phyloP scores from a whole-genome alignment of 352 stramenopile species.

The Phytopythium kandeliae region DNA sequence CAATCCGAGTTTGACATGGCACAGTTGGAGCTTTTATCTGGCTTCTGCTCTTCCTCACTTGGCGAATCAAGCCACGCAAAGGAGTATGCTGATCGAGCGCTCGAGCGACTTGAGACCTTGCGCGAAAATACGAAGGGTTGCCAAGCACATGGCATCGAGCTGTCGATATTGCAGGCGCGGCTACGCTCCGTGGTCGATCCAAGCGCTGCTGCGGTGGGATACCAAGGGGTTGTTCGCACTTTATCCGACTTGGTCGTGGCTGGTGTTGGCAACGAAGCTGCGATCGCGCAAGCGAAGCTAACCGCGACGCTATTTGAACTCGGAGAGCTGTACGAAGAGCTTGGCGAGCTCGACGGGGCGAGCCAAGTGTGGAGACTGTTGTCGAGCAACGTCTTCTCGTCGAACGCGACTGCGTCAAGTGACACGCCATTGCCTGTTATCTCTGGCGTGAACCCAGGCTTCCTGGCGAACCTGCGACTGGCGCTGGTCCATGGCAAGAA shows the following conservation, averaged over 20 bases:
- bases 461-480: slow-evolving; percentile 58
- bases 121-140: slow-evolving; percentile 8
- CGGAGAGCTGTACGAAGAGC: slow-evolving; percentile 46
- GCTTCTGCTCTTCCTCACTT: slow-evolving; percentile 34
- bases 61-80: slow-evolving; percentile 16
- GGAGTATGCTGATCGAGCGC: slow-evolving; percentile 12
- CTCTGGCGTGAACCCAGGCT: slow-evolving; percentile 9
- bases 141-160: slow-evolving; percentile 3
- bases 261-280: neutral
- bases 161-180: slow-evolving; percentile 39
- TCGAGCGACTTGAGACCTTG: slow-evolving; percentile 17
- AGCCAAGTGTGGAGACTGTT: slow-evolving; percentile 67
- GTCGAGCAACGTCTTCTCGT: slow-evolving; percentile 3
- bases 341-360: slow-evolving; percentile 33
- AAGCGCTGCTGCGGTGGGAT: slow-evolving; percentile 23
- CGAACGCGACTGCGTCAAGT: neutral
- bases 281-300: slow-evolving; percentile 9
- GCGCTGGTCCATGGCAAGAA: slow-evolving; percentile 56
- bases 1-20: slow-evolving; percentile 13
- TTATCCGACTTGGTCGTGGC: neutral
- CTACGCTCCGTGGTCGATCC: slow-evolving; percentile 24
- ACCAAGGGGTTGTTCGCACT: slow-evolving; percentile 14
- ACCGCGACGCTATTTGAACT: slow-evolving; percentile 47
- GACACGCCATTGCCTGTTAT: neutral
- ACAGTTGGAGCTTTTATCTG: slow-evolving; percentile 32